Percentiles rank a stretch among this genome's conserved stretches.
Evolutionary conservation across 257 asterid genomes (phyloP).

Genomic region (Coffea canephora): DNA sequence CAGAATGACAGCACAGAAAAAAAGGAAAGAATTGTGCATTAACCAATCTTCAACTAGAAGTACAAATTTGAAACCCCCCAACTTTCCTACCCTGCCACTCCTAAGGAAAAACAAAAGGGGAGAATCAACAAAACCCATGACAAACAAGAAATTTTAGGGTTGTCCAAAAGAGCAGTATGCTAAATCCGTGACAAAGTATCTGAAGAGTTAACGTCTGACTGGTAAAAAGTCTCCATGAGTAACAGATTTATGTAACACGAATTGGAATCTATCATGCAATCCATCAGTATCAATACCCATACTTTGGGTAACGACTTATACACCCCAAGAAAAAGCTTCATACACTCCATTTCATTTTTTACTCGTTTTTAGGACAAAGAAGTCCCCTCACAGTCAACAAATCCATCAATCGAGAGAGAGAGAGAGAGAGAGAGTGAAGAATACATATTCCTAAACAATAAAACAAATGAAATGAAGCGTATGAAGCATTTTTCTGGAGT

Average conservation of each 20-base stretch:
- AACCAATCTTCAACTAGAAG: slow-evolving; percentile 4
- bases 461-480: too few species aligned
- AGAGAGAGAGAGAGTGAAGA: too few species aligned
- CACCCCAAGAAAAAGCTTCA: too few species aligned
- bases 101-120: neutral
- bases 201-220: neutral
- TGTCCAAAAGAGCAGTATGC: neutral
- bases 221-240: neutral
- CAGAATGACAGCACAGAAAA: neutral
- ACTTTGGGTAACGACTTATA: neutral
- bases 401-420: too few species aligned
- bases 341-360: too few species aligned
- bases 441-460: too few species aligned
- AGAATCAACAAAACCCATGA: neutral
- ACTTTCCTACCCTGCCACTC: neutral
- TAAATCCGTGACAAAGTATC: neutral
- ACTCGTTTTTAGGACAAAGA: too few species aligned
- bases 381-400: too few species aligned
- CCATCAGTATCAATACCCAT: neutral
- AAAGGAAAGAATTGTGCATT: neutral
- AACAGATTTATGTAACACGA: neutral
- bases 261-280: neutral
- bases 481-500: too few species aligned
- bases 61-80: neutral
- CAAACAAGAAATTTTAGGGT: neutral